Evolutionary conservation across 1,284 basidiomycete species (phyloP), one percentile per base, ranked within the genome.

Genomic region (Stereum hirsutum): DNA sequence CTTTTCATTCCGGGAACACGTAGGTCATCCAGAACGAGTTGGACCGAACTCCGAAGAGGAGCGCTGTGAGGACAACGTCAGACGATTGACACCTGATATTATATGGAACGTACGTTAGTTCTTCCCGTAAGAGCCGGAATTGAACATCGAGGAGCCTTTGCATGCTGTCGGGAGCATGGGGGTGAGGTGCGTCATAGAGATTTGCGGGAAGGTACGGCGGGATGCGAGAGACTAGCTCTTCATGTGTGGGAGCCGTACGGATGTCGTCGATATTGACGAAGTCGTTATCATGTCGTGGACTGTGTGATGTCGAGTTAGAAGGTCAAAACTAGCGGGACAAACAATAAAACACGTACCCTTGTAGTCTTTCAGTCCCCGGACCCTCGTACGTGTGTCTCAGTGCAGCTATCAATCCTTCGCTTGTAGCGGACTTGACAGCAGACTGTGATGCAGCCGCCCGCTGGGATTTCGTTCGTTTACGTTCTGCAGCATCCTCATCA

Each of bases 91-190:
- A n/a, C n/a, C n/a, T n/a, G n/a, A n/a, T n/a, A n/a, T n/a, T n/a
- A n/a, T n/a, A 6, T 21, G 5, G 31, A 5, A 63, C 74, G 28
- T 54, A 79, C 79, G 69, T 75, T 11, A 83, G 58, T 49, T 87
- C 83, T 48, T 83, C 82, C 27, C 83, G 65, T 30, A 87, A 57
- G 0, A 87, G 65, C 25, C 84, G 72, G 52, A 83, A 86, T 49
- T 86, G 80, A 2, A 79, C 69, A 43, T 87, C 84, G 6, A 84
- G 57, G 14, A 76, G 58, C 10, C 73, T 62, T 42, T 80, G 66
- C 71, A 83, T 80, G 23, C 72, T 74, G 11, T 68, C 65, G 5
- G 57, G 45, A 0, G 71, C 70, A 23, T 69, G 63, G 42, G 70
- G 78, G 54, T 87, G 83, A 0, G 76, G 81, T 0, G 79, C 81